phyloP scores from a whole-genome alignment of 2,329 filamentous ascomycete genomes.

The Nigrospora osmanthi region DNA sequence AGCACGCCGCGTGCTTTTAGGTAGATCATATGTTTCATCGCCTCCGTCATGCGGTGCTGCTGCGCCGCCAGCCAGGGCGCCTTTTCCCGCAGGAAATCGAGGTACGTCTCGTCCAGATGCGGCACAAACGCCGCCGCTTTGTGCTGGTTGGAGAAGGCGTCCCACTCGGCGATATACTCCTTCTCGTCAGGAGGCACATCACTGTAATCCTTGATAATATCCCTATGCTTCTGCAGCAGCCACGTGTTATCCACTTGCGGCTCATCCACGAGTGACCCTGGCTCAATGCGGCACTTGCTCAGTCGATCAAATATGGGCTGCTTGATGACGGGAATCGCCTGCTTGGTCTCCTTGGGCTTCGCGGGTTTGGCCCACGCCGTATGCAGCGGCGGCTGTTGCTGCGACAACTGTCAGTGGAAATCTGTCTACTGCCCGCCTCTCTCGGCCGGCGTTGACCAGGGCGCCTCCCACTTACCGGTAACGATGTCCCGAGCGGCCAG shows the following conservation, averaged over 20 bases:
- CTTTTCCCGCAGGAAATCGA: constrained; percentile 42
- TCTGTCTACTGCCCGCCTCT: too few relatives aligned
- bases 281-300: constrained; percentile 42
- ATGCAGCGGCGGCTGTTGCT: too few relatives aligned
- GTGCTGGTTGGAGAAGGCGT: constrained; percentile 43
- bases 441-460: too few relatives aligned
- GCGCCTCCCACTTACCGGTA: too few relatives aligned
- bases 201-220: constrained; percentile 48
- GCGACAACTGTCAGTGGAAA: too few relatives aligned
- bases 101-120: constrained; percentile 43
- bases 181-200: constrained; percentile 47
- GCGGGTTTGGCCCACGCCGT: not conserved
- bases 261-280: constrained; percentile 38
- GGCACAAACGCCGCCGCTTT: constrained; percentile 39
- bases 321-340: constrained; percentile 39
- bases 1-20: constrained; percentile 41
- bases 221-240: constrained; percentile 51
- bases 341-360: constrained; percentile 19
- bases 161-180: constrained; percentile 53
- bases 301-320: constrained; percentile 50
- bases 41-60: constrained; percentile 41
- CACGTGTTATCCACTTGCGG: constrained; percentile 39
- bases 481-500: too few relatives aligned
- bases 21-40: constrained; percentile 45
- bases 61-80: constrained; percentile 42